Base-by-base conservation (phyloP, 345 rosid genomes). In the Boechera divaricarpa region DNA sequence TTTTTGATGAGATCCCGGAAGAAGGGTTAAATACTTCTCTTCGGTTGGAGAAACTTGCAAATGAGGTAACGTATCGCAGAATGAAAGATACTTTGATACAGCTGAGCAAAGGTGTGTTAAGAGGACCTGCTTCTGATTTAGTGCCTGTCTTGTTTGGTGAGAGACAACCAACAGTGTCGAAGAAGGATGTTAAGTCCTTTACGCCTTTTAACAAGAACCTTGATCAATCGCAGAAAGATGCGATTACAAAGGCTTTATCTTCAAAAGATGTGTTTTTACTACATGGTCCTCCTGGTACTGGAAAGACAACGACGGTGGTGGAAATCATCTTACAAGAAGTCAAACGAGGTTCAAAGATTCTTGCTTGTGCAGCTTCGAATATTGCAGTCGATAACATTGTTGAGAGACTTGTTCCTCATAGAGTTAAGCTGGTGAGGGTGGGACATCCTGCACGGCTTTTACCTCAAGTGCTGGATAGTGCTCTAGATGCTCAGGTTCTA, bases 281-380 rank as follows among this genome's bases (percentile, higher is more conserved):
- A 66, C 99, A 92, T 74, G 99, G 99, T 15, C 99, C 99, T 81
- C 99, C 99, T 82, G 99, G 99, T 75, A 95, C 99, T 64, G 98
- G 99, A 21, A 92, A 95, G 89, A 95, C 96, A n/a, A 92, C 98
- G 6, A 87, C 99, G 1, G 99, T 95, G 7, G 94, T 95, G 56
- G 99, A 95, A 82, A 89, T 95, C 29, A 83, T 95, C 75, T 83
- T 92, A 41, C 98, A 95, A 84, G 97, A 92, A 87, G 98, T 92
- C 56, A 92, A 95, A 71, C 87, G 89, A 56, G 98, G 98, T 68
- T 86, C 93, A n/a, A 95, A 91, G 85, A 88, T 95, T 75, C 96
- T 95, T 70, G 99, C 97, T 15, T 95, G 98, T 78, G 97, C 97
- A 53, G 97, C 99, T 85, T 92, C 99, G 66, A 92, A 95, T 81